Conservation (phyloP, 768 basidiomycete species). For the Boletus sensibilis region DNA sequence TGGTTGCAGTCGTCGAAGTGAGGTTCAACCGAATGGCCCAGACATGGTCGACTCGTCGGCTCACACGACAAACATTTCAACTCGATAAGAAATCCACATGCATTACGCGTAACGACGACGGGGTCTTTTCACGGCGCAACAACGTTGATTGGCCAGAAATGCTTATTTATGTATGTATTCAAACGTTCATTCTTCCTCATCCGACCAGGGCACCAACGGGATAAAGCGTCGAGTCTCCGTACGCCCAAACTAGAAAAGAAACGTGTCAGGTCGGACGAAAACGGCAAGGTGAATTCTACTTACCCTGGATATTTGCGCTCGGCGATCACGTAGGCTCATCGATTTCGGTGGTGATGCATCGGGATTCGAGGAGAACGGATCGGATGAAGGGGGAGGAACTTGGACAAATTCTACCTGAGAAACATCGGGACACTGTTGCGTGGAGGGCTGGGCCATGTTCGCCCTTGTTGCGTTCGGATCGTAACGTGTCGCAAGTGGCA, state of each 20-base stretch:
- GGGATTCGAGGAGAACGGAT: neutral
- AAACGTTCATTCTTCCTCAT: slow-evolving; percentile 27
- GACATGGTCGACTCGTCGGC: neutral
- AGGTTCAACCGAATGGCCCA: neutral
- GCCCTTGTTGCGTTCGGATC: neutral
- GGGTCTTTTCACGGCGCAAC: slow-evolving; percentile 11
- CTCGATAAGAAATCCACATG: neutral
- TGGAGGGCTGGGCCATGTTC: neutral
- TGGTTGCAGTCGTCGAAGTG: neutral
- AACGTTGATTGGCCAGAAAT: slow-evolving; percentile 15
- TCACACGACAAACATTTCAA: neutral
- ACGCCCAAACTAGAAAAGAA: slow-evolving; percentile 24
- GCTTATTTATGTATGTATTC: slow-evolving; percentile 12
- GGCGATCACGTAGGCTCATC: slow-evolving; percentile 34
- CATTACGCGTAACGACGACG: neutral
- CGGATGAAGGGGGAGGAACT: neutral
- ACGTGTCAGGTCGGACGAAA: neutral
- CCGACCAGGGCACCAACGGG: slow-evolving; percentile 31
- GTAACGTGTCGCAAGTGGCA: neutral
- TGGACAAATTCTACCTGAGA: neutral
- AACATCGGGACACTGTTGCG: neutral
- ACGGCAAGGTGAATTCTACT: slow-evolving; percentile 2
- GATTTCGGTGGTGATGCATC: slow-evolving; percentile 21
- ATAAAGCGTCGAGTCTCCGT: slow-evolving; percentile 30
- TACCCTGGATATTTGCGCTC: slow-evolving; percentile 31